These are phyloP conservation scores for Penicillium lagena DNA, from an alignment of 495 filamentous ascomycete genomes.

Conservation along the genomic window DNA sequence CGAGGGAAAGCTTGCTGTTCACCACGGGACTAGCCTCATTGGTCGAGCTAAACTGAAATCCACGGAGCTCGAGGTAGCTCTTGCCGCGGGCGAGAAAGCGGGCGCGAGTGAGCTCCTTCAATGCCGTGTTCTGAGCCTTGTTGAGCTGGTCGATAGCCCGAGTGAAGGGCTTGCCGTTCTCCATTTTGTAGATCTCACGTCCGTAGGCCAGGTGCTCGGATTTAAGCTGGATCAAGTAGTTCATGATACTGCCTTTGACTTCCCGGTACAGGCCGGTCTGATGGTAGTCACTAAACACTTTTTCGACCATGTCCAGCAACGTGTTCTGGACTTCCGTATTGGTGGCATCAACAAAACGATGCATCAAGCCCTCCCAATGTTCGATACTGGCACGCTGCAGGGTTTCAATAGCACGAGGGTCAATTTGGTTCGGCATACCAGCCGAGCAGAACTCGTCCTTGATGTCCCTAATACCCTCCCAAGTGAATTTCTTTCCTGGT, in stretches of 20 bases:
- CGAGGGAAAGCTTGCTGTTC: constrained; percentile 12
- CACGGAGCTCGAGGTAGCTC: constrained; percentile 7
- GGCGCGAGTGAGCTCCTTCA: constrained; percentile 1
- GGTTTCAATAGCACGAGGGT: constrained; percentile 35
- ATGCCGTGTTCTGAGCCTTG: constrained; percentile 2
- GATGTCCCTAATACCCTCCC: constrained; percentile 24
- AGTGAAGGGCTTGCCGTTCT: constrained; percentile 29
- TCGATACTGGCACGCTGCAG: constrained; percentile 31
- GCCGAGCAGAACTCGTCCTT: constrained; percentile 30
- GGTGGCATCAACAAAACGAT: constrained; percentile 21
- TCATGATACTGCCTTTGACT: constrained; percentile 17
- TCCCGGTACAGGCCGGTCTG: constrained; percentile 32
- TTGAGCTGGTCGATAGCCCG: constrained; percentile 21
- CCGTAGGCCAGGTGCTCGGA: constrained; percentile 16
- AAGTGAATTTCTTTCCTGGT: constrained; percentile 17
- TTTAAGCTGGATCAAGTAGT: constrained; percentile 18
- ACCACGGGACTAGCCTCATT: constrained; percentile 10
- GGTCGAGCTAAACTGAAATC: not conserved
- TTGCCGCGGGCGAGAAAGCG: constrained; percentile 9
- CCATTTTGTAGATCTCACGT: constrained; percentile 17
- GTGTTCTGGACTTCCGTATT: constrained; percentile 21
- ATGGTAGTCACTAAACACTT: constrained; percentile 27
- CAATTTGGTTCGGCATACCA: constrained; percentile 32
- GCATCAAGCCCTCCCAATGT: constrained; percentile 31
- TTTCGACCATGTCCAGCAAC: constrained; percentile 21